Percentiles rank a stretch among this genome's conserved stretches.
Conservation (phyloP, 169 alveolate genomes). For the Babesia ovis region DNA sequence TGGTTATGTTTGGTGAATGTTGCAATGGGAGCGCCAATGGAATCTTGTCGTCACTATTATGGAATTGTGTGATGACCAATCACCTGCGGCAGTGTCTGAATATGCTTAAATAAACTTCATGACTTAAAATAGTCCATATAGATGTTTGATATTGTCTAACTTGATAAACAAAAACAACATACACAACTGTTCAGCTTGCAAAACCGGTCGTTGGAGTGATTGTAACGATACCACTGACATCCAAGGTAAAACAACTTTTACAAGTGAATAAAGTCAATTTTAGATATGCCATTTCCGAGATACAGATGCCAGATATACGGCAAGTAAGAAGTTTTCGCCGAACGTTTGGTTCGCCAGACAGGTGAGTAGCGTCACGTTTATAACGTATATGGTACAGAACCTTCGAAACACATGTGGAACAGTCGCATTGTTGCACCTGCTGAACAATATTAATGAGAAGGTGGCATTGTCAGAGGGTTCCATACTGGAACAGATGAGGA, state of each 20-base stretch:
- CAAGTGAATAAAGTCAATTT: neutral
- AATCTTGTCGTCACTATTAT: too few species aligned
- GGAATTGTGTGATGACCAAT: too few species aligned
- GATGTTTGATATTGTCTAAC: too few species aligned
- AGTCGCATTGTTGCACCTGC: slow-evolving; percentile 33
- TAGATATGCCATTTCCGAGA: slow-evolving; percentile 2
- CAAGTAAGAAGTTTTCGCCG: slow-evolving; percentile 1
- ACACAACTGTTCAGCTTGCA: slow-evolving; percentile 7
- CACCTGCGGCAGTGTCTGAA: too few species aligned
- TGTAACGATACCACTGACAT: slow-evolving; percentile 15
- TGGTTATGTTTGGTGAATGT: too few species aligned
- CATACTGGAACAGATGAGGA: slow-evolving; percentile 5
- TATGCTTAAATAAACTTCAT: too few species aligned
- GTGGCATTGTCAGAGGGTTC: neutral
- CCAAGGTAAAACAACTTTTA: neutral
- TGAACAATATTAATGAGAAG: slow-evolving; percentile 13
- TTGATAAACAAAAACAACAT: neutral
- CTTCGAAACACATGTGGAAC: slow-evolving; percentile 36
- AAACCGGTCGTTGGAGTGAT: slow-evolving; percentile 16
- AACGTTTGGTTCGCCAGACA: slow-evolving; percentile 34
- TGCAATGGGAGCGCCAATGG: too few species aligned
- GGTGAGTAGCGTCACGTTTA: neutral
- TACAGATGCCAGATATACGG: neutral
- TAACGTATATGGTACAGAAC: neutral
- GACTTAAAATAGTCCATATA: too few species aligned